Conservation (phyloP, 306 rosid species). For the Elaeagnus macrophylla region DNA sequence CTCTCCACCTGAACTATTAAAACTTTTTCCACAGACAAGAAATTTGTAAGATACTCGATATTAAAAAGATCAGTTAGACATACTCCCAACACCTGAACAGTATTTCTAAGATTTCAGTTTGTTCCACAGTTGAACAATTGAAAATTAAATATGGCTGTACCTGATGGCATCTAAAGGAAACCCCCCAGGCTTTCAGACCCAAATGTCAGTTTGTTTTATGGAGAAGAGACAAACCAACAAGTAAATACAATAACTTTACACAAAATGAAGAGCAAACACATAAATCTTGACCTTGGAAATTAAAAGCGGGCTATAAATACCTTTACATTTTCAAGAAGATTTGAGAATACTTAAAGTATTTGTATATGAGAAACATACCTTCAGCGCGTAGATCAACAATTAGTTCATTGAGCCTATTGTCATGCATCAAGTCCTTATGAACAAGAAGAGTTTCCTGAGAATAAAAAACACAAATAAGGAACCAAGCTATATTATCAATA, state of each 20-base stretch:
- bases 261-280: neutral
- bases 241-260: neutral
- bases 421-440: slow-evolving; percentile 53
- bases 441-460: slow-evolving; percentile 93
- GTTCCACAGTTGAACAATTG: neutral
- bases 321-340: neutral
- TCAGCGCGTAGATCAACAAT: slow-evolving; percentile 51
- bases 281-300: no score
- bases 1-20: neutral
- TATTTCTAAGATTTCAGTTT: neutral
- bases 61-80: neutral
- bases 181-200: neutral
- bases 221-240: neutral
- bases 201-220: neutral
- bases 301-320: neutral
- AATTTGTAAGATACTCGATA: neutral
- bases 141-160: neutral
- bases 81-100: neutral
- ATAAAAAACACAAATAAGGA: slow-evolving; percentile 17
- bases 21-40: neutral
- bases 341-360: neutral
- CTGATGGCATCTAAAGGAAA: neutral
- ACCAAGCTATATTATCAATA: neutral
- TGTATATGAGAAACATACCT: slow-evolving; percentile 37
- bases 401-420: slow-evolving; percentile 50